Percentiles rank a stretch among this genome's conserved stretches.
These are phyloP conservation scores for Kwoniella mangroviensis DNA, from an alignment of 768 basidiomycete species.

Conservation along the genomic window DNA sequence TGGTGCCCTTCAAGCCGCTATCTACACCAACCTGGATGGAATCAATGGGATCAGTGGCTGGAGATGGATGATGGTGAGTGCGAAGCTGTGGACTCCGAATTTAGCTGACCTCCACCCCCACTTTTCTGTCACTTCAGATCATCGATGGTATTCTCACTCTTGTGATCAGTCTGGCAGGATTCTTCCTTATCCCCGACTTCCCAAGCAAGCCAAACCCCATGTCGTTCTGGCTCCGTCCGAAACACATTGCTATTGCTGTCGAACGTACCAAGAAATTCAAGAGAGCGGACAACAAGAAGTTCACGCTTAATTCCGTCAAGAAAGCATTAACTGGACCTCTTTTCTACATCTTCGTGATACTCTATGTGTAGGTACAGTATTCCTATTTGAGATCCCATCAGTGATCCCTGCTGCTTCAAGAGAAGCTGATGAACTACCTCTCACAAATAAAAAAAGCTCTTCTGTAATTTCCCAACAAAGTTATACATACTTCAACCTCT, in stretches of 20 bases:
- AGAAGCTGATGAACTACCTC: too few species aligned
- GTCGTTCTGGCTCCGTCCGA: constrained; percentile 45
- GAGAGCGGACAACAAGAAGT: constrained; percentile 45
- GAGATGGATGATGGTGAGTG: constrained; percentile 40
- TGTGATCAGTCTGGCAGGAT: constrained; percentile 31
- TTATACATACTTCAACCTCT: constrained; percentile 49
- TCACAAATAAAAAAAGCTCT: too few species aligned
- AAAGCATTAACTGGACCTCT: constrained; percentile 41
- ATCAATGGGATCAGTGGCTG: constrained; percentile 60
- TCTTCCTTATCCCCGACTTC: constrained; percentile 50
- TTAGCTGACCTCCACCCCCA: constrained; percentile 53
- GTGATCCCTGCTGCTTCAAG: too few species aligned
- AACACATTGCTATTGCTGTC: constrained; percentile 37
- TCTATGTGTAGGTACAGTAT: too few species aligned
- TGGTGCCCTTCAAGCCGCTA: constrained; percentile 60
- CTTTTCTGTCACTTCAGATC: constrained; percentile 37
- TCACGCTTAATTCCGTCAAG: constrained; percentile 38
- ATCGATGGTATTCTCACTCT: constrained; percentile 56
- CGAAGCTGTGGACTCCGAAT: neutral
- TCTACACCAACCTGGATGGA: constrained; percentile 60
- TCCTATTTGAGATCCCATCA: too few species aligned
- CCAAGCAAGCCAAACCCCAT: constrained; percentile 47
- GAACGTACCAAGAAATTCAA: constrained; percentile 40
- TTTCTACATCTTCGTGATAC: constrained; percentile 44
- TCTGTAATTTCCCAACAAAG: constrained; percentile 43